Evolutionary conservation across 805 yeast genomes (phyloP).

Genomic region (Yarrowia sp.): DNA sequence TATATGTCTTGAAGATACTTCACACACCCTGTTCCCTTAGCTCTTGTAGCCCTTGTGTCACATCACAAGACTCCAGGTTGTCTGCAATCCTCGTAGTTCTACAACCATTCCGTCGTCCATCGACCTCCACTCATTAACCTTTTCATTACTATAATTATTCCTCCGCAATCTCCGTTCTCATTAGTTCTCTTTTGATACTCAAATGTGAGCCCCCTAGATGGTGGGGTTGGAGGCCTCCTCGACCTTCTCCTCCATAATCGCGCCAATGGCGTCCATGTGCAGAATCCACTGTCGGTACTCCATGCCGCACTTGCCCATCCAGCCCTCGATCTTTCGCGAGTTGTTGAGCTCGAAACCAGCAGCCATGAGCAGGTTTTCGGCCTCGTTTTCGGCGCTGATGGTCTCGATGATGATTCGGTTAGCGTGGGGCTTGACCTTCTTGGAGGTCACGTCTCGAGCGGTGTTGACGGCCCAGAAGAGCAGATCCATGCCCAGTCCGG

Average conservation of each 20-base stretch:
- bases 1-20: too few species aligned
- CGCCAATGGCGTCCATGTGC: constrained; percentile 36
- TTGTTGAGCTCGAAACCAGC: constrained; percentile 33
- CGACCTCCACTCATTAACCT: background rate
- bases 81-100: too few species aligned
- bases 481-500: constrained; percentile 39
- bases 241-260: constrained; percentile 28
- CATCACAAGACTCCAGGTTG: too few species aligned
- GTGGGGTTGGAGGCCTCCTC: constrained; percentile 6
- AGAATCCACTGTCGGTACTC: constrained; percentile 38
- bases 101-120: too few species aligned
- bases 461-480: constrained; percentile 39
- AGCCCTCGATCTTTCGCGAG: constrained; percentile 35
- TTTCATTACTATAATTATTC: constrained; percentile 1
- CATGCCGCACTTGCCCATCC: constrained; percentile 39
- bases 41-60: too few species aligned
- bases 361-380: constrained; percentile 26
- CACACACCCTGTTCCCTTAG: too few species aligned
- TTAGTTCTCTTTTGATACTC: background rate
- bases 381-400: constrained; percentile 31
- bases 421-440: constrained; percentile 35
- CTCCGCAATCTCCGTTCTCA: background rate
- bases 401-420: constrained; percentile 36
- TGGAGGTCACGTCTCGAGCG: constrained; percentile 28
- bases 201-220: background rate